Evolutionary conservation across 192 early-diverging fungal genomes (phyloP).

Genomic region (Rhizoclosmatium globosum): DNA sequence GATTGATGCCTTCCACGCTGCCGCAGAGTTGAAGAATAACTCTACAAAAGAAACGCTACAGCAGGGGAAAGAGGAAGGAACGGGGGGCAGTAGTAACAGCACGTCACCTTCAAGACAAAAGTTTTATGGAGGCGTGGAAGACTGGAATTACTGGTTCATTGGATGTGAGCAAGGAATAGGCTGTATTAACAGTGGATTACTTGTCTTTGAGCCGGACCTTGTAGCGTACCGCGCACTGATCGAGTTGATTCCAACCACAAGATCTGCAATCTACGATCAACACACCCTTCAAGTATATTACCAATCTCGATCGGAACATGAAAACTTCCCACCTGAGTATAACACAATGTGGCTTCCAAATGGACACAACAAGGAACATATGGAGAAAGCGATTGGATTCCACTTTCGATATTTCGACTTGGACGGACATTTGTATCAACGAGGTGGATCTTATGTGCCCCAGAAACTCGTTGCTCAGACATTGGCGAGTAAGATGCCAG

Average conservation of each 20-base stretch:
- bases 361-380: neutral
- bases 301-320: no score
- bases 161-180: neutral
- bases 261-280: neutral
- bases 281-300: neutral
- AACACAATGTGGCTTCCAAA: constrained; percentile 12
- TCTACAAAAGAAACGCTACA: no score
- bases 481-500: no score
- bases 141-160: neutral
- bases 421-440: no score
- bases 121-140: neutral
- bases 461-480: no score
- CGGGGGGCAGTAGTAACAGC: no score
- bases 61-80: no score
- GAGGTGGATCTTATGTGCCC: no score
- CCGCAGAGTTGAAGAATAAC: no score
- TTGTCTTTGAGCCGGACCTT: neutral
- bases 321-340: neutral
- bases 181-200: neutral
- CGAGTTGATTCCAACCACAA: neutral
- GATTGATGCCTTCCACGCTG: neutral
- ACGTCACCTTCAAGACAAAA: neutral
- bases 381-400: constrained; percentile 1
- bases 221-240: neutral
- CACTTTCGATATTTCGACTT: constrained; percentile 2